These are phyloP conservation scores for Globisporangium iwayamae DNA, from an alignment of 352 stramenopile genomes.

Conservation along the genomic window DNA sequence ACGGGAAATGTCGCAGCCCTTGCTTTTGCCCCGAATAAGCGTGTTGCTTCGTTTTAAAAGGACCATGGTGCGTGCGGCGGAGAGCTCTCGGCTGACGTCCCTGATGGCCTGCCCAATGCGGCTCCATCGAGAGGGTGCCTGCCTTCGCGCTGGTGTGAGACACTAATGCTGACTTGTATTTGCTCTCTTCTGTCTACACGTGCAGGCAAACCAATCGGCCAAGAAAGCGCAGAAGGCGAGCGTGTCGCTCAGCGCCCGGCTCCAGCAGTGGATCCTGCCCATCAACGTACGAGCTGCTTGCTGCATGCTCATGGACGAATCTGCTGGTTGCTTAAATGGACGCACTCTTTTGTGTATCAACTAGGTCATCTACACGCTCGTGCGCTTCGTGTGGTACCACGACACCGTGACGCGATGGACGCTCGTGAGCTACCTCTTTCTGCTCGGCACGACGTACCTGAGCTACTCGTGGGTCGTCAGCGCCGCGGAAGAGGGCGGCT, in stretches of 20 bases:
- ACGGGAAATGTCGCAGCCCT: no score
- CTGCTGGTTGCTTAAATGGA: not conserved
- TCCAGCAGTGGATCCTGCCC: conserved; percentile 77
- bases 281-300: conserved; percentile 52
- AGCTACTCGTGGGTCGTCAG: conserved; percentile 81
- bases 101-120: not conserved
- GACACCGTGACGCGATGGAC: conserved; percentile 67
- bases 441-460: conserved; percentile 63
- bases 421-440: conserved; percentile 59
- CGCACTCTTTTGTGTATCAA: not conserved
- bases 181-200: not conserved
- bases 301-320: not conserved
- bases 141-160: no score
- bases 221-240: conserved; percentile 81
- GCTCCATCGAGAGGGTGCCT: not conserved
- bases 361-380: conserved; percentile 67
- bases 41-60: no score
- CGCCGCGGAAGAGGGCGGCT: conserved; percentile 70
- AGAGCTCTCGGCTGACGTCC: not conserved
- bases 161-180: not conserved
- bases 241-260: conserved; percentile 57
- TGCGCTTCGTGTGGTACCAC: conserved; percentile 75
- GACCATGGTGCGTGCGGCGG: not conserved
- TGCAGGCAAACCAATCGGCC: conserved; percentile 76
- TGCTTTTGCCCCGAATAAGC: no score